Percentiles rank a stretch among this genome's conserved stretches.
phyloP scores from a whole-genome alignment of 208 protist species.

The Porcisia hertigi region DNA sequence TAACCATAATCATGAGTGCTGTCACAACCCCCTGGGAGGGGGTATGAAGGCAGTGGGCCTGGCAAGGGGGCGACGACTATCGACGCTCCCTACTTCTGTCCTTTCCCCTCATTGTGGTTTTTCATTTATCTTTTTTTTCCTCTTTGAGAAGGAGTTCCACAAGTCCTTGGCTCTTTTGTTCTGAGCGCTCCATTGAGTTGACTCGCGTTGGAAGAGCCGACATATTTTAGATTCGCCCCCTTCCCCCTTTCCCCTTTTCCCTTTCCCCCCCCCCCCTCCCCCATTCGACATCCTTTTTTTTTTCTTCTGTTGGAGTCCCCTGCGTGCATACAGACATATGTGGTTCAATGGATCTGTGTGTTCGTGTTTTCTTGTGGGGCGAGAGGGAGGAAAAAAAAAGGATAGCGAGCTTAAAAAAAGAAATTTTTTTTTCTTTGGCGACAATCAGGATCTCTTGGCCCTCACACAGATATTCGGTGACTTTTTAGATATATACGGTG shows the following conservation, averaged over 20 bases:
- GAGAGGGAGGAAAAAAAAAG: neutral
- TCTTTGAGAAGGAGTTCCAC: neutral
- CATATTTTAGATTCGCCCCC: neutral
- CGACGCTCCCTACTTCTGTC: neutral
- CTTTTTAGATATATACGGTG: too few species aligned
- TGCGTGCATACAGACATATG: slow-evolving; percentile 1
- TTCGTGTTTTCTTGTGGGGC: neutral
- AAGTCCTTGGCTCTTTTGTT: neutral
- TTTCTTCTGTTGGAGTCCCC: neutral
- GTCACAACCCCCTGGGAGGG: neutral
- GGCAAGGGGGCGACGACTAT: neutral
- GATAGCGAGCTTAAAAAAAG: neutral
- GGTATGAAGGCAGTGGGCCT: neutral
- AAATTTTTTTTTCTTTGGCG: too few species aligned
- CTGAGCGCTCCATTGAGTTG: neutral
- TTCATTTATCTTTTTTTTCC: too few species aligned
- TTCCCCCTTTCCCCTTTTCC: too few species aligned
- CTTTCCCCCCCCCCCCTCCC: too few species aligned
- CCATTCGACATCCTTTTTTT: neutral
- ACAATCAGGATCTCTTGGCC: too few species aligned
- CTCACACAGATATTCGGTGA: too few species aligned
- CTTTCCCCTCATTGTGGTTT: neutral
- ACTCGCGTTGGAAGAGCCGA: neutral
- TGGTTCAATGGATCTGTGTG: neutral
- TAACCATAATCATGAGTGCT: neutral